These are phyloP conservation scores for Diaporthe batatas DNA, from an alignment of 2,329 filamentous ascomycete genomes.

Conservation along the genomic window DNA sequence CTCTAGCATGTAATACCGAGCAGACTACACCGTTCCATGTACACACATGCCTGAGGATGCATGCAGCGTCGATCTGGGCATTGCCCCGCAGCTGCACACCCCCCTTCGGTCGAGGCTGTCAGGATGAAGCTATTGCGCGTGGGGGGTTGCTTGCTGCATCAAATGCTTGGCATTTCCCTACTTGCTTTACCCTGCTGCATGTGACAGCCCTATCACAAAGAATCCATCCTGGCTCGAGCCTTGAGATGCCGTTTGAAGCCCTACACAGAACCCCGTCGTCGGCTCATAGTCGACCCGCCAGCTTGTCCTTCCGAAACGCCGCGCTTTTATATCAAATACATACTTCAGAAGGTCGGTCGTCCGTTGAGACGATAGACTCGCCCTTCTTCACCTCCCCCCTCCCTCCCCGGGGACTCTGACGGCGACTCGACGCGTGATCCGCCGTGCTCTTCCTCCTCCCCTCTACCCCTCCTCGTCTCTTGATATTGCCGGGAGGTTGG, in stretches of 20 bases:
- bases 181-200: slow-evolving; percentile 27
- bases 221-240: slow-evolving; percentile 5
- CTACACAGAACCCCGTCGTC: not conserved
- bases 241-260: not conserved
- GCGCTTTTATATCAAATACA: not conserved
- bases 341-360: not conserved
- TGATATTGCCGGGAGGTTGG: not conserved
- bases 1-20: not conserved
- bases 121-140: slow-evolving; percentile 27
- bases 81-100: slow-evolving; percentile 29
- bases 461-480: too few species aligned
- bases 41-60: slow-evolving; percentile 28
- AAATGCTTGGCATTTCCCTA: slow-evolving; percentile 31
- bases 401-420: too few species aligned
- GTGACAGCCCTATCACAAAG: slow-evolving; percentile 28
- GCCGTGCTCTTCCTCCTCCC: not conserved
- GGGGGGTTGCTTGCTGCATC: slow-evolving; percentile 12
- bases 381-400: not conserved
- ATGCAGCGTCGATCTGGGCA: slow-evolving; percentile 35
- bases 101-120: slow-evolving; percentile 3
- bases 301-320: slow-evolving; percentile 12
- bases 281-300: not conserved
- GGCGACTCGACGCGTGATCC: not conserved
- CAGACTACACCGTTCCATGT: not conserved
- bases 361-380: not conserved